phyloP scores from a whole-genome alignment of 768 basidiomycete species.

The Suillus brevipes region DNA sequence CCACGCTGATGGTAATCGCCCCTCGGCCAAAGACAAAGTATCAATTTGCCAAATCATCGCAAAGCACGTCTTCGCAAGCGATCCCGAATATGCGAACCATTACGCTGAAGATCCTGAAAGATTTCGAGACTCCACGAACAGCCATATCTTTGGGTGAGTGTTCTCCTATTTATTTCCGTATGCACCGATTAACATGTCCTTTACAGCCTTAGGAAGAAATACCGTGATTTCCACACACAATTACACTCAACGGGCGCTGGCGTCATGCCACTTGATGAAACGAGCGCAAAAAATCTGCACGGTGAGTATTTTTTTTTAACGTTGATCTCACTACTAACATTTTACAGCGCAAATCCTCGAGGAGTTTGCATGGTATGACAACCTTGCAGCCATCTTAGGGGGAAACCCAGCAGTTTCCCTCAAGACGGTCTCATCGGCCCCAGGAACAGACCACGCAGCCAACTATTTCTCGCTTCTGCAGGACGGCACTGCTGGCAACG shows the following conservation, averaged over 20 bases:
- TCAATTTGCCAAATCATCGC: no score
- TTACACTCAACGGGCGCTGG: not conserved
- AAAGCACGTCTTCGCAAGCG: not conserved
- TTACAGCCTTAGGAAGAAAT: constrained; percentile 4
- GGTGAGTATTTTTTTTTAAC: not conserved
- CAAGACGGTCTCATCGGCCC: not conserved
- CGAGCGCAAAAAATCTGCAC: not conserved
- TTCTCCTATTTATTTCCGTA: not conserved
- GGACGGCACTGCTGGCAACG: not conserved
- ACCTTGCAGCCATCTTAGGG: not conserved
- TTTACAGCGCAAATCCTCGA: not conserved
- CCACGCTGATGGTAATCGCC: no score
- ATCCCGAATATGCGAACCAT: not conserved
- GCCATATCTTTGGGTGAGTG: not conserved
- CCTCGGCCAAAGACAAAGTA: no score
- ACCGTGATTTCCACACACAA: not conserved
- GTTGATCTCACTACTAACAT: not conserved
- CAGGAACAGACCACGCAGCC: not conserved
- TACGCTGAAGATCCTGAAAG: not conserved
- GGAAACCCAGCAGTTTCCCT: not conserved
- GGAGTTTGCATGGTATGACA: constrained; percentile 4
- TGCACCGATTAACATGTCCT: not conserved
- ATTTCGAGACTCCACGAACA: not conserved
- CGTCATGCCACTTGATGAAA: not conserved
- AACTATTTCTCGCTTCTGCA: not conserved